Conservation (phyloP, 352 stramenopile species). For the Pythium dissimile region DNA sequence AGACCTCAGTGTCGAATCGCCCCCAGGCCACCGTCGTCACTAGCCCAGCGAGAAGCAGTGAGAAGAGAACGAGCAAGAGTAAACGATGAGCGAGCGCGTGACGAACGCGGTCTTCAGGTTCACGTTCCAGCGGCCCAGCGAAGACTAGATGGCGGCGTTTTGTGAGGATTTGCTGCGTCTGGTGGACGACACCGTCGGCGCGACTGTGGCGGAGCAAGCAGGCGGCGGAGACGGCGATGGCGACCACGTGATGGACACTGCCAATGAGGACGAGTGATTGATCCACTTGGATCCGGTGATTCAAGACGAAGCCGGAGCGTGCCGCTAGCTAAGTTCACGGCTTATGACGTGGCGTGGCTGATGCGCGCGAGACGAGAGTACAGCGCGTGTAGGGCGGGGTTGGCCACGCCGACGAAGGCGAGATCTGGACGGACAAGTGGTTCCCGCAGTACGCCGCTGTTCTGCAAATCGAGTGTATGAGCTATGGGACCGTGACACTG, state of each 20-base stretch:
- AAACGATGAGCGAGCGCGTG: slow-evolving; percentile 2
- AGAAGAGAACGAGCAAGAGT: neutral
- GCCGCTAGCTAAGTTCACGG: slow-evolving; percentile 6
- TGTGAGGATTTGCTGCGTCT: slow-evolving; percentile 2
- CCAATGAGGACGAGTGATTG: neutral
- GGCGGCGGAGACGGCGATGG: neutral
- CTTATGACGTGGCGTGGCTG: neutral
- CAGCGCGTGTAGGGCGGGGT: neutral
- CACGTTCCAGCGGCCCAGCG: slow-evolving; percentile 34
- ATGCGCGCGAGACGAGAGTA: neutral
- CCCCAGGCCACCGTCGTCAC: neutral
- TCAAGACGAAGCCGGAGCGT: slow-evolving; percentile 3
- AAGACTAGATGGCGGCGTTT: slow-evolving; percentile 21
- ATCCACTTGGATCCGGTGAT: slow-evolving; percentile 1
- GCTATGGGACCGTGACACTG: neutral
- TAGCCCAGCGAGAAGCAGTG: slow-evolving; percentile 1
- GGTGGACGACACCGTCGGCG: neutral
- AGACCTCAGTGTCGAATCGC: slow-evolving; percentile 11
- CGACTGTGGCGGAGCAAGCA: neutral
- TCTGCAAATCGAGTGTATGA: slow-evolving; percentile 30
- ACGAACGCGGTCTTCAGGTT: slow-evolving; percentile 42
- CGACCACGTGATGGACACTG: neutral
- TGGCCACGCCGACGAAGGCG: neutral
- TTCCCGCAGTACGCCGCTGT: slow-evolving; percentile 42
- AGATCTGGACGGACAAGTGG: slow-evolving; percentile 28